phyloP scores from a whole-genome alignment of 345 rosid species.

The Draba incana region DNA sequence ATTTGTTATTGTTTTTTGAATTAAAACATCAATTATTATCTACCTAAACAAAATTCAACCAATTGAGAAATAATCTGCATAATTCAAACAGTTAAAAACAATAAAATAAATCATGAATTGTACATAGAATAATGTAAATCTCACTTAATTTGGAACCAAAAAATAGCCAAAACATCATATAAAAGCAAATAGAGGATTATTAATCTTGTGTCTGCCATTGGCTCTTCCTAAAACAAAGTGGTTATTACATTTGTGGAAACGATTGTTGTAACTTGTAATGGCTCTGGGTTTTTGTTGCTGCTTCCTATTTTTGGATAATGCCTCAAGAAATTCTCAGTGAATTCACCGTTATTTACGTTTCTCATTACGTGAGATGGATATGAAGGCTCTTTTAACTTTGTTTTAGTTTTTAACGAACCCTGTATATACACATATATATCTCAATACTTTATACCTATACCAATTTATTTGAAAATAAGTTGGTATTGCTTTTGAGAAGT shows the following conservation, averaged over 20 bases:
- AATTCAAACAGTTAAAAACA: no score
- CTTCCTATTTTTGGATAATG: slow-evolving; percentile 23
- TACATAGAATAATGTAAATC: no score
- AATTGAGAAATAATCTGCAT: no score
- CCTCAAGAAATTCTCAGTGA: background rate
- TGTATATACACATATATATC: background rate
- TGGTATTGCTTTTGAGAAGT: slow-evolving; percentile 10
- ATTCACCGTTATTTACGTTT: slow-evolving; percentile 25
- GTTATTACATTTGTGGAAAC: slow-evolving; percentile 11
- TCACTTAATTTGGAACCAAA: no score
- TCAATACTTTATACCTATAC: background rate
- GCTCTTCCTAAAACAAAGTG: slow-evolving; percentile 3
- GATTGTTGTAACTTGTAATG: background rate
- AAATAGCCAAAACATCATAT: no score
- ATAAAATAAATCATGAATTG: no score
- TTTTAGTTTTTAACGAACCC: background rate
- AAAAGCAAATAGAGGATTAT: no score
- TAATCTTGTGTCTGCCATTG: background rate
- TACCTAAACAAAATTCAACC: no score
- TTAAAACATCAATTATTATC: no score
- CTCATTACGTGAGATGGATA: background rate
- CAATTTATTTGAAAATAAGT: slow-evolving; percentile 28
- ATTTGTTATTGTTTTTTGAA: no score
- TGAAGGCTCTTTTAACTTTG: background rate
- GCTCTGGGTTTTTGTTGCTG: slow-evolving; percentile 10